Base-by-base conservation (phyloP, 768 basidiomycete genomes). In the Roridomyces roridus region DNA sequence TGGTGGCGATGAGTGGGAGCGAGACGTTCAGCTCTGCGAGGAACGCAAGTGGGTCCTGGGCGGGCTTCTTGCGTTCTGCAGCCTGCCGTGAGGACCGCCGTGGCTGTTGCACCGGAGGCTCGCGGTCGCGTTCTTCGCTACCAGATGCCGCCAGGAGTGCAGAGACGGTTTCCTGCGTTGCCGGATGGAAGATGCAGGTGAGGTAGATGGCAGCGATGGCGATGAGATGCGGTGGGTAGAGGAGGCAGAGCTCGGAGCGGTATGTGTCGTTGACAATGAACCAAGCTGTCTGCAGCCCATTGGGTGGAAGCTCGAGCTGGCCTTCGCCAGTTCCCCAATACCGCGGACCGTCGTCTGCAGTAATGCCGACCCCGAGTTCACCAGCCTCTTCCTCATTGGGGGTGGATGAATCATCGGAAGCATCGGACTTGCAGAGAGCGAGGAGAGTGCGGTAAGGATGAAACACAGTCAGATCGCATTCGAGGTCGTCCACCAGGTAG, bases 261-360 rank as follows among this genome's bases (percentile, higher is more conserved):
- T 94, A 98, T 0, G 92, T 94, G 71, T 98, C 96, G 74, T 98
- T 99, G 68, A 99, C 85, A 68, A 98, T 86, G 69, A 94, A 95
- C 92, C 95, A 96, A n/a, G 94, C 92, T 46, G 89, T 88, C 68
- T 98, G 95, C 21, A 98, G 71, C 0, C 91, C 89, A 4, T 82
- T 81, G 48, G 87, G 83, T n/a, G 84, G 81, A 48, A 95, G 76
- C 65, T 90, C 88, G 0, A 94, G 82, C 63, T 84, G 88, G 18
- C 88, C 92, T 57, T 92, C 85, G 14, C 89, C 89, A 0, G 86
- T 87, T 3, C 90, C 91, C 90, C 91, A 92, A 64, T 89, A 92
- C 28, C 87, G 76, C 2, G 81, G 77, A 21, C 87, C 87, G 26
- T 87, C 82, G 14, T 80, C 80, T 0, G 54, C 42, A 26, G 73